phyloP scores from a whole-genome alignment of 108 stramenopile species.

The Asterionellopsis glacialis region DNA sequence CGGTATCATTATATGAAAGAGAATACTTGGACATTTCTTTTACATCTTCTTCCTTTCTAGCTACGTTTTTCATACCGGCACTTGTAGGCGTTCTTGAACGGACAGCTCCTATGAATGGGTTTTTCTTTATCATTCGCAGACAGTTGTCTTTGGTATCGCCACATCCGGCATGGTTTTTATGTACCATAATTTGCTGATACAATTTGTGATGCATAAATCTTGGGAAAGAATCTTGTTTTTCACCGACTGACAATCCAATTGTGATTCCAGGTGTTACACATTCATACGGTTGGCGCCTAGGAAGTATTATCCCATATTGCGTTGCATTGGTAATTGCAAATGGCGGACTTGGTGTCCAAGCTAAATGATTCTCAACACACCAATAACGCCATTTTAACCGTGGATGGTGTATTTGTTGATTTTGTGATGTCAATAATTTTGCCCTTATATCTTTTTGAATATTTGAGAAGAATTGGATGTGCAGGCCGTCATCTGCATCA shows the following conservation, averaged over 20 bases:
- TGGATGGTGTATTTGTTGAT: background rate
- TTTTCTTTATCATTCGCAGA: conserved; percentile 38
- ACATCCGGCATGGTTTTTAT: conserved; percentile 6
- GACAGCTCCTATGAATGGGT: conserved; percentile 48
- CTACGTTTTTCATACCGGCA: conserved; percentile 75
- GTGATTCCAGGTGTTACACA: conserved; percentile 82
- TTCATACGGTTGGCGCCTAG: conserved; percentile 31
- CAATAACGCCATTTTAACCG: conserved; percentile 61
- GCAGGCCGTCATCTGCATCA: conserved; percentile 83
- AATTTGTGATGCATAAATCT: conserved; percentile 47
- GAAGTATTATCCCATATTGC: conserved; percentile 21
- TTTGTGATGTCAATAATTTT: background rate
- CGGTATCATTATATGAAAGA: background rate
- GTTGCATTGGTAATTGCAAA: background rate
- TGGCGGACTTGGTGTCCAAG: conserved; percentile 51
- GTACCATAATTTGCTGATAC: conserved; percentile 14
- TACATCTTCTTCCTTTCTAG: conserved; percentile 9
- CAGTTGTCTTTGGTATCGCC: conserved; percentile 19
- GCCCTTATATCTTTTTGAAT: conserved; percentile 49
- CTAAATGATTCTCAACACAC: conserved; percentile 64
- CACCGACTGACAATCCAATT: conserved; percentile 67
- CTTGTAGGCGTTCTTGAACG: conserved; percentile 73
- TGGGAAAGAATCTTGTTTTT: conserved; percentile 39
- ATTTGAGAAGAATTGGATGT: conserved; percentile 43
- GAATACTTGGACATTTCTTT: background rate